Evolutionary conservation across 352 stramenopile species (phyloP).

Genomic region (Globisporangium recalcitrans): DNA sequence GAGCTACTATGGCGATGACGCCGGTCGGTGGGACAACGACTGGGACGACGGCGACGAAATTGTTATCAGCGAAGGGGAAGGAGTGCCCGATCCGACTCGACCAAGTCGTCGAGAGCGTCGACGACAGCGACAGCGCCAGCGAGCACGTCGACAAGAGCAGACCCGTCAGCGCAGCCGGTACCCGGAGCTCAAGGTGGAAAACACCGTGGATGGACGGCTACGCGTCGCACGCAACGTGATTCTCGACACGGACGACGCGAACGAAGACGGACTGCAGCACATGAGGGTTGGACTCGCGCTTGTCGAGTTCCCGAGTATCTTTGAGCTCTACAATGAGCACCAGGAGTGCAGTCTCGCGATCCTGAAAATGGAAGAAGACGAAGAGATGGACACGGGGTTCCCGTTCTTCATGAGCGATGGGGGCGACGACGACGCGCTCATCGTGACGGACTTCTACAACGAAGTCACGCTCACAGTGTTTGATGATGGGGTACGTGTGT

Average conservation of each 20-base stretch:
- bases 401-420: constrained; percentile 69
- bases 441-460: constrained; percentile 62
- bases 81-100: background rate
- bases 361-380: constrained; percentile 77
- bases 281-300: constrained; percentile 63
- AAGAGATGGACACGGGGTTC: constrained; percentile 47
- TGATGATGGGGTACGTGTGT: constrained; percentile 42
- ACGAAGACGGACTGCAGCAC: constrained; percentile 51
- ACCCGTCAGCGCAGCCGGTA: constrained; percentile 21
- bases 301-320: constrained; percentile 68
- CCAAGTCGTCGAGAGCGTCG: background rate
- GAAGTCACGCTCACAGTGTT: constrained; percentile 50
- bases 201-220: constrained; percentile 41
- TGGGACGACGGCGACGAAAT: constrained; percentile 9
- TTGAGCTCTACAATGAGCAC: constrained; percentile 64
- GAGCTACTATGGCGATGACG: constrained; percentile 11
- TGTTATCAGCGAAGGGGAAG: background rate
- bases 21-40: constrained; percentile 3
- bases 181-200: constrained; percentile 52
- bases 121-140: background rate
- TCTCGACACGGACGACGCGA: constrained; percentile 57
- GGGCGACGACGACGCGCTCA: constrained; percentile 58
- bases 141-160: background rate
- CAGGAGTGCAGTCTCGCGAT: constrained; percentile 61
- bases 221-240: constrained; percentile 54